phyloP scores from a whole-genome alignment of 345 rosid genomes.

The Lagerstroemia speciosa region DNA sequence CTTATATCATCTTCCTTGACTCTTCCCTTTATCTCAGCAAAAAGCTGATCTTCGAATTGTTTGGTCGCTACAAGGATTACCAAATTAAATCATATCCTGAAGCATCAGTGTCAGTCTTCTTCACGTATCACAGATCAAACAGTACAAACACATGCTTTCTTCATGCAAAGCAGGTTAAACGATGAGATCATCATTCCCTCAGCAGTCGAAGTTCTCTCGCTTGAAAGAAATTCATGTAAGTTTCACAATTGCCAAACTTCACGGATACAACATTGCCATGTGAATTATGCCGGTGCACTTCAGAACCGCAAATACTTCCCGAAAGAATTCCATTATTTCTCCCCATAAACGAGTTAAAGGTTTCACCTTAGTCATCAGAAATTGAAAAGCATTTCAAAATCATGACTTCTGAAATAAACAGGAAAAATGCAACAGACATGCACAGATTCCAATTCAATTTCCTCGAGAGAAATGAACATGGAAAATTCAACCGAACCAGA shows the following conservation, averaged over 20 bases:
- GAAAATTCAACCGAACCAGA: neutral
- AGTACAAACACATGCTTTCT: neutral
- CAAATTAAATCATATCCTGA: neutral
- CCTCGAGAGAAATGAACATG: neutral
- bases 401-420: neutral
- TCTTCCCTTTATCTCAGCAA: constrained; percentile 62
- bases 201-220: neutral
- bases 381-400: neutral
- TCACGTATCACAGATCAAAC: neutral
- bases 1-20: constrained; percentile 83
- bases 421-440: neutral
- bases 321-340: neutral
- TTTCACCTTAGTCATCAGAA: neutral
- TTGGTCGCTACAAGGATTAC: constrained; percentile 43
- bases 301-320: neutral
- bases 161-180: neutral
- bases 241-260: neutral
- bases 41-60: constrained; percentile 52
- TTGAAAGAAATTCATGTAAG: neutral
- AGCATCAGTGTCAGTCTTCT: neutral
- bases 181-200: neutral
- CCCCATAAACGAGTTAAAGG: neutral
- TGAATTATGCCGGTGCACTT: neutral
- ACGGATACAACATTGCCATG: neutral
- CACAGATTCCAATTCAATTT: neutral